phyloP scores from a whole-genome alignment of 192 early-diverging fungal species.

The Dissophora globulifera region DNA sequence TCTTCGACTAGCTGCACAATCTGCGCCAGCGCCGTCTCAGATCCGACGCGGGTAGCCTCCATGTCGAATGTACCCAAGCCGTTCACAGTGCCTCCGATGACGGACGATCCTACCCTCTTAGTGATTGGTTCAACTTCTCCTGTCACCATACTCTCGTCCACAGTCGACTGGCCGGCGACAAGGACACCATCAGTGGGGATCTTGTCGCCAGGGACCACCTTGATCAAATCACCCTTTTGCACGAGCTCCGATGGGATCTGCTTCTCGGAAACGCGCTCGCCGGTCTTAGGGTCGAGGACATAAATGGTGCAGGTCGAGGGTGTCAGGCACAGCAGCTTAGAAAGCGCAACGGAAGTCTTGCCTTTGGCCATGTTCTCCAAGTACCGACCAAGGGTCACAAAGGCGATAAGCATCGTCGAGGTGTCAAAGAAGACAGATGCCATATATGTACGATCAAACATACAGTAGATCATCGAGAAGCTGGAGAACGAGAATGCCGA shows the following conservation, averaged over 20 bases:
- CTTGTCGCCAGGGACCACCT: constrained; percentile 92
- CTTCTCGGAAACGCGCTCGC: constrained; percentile 67
- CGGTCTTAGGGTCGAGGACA: constrained; percentile 55
- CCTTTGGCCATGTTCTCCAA: constrained; percentile 96
- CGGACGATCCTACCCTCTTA: constrained; percentile 69
- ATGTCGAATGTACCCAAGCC: constrained; percentile 87
- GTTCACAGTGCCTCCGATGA: constrained; percentile 98
- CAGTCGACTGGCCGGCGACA: constrained; percentile 73
- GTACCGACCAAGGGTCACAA: constrained; percentile 92
- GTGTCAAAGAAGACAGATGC: constrained; percentile 96
- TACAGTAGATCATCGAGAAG: constrained; percentile 74
- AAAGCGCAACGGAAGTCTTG: constrained; percentile 88
- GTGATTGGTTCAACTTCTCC: constrained; percentile 87
- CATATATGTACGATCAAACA: constrained; percentile 62
- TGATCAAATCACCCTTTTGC: constrained; percentile 85
- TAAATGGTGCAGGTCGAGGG: constrained; percentile 78
- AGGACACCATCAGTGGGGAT: constrained; percentile 92
- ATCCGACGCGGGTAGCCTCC: constrained; percentile 85
- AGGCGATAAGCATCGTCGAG: constrained; percentile 89
- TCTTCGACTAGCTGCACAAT: constrained; percentile 94
- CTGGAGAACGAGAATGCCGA: constrained; percentile 87
- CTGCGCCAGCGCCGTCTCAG: constrained; percentile 90
- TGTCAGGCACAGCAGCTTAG: constrained; percentile 88
- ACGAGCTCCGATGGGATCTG: constrained; percentile 88
- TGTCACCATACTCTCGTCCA: constrained; percentile 97